Conservation (phyloP, 495 filamentous ascomycete species). For the Tuber indicum region DNA sequence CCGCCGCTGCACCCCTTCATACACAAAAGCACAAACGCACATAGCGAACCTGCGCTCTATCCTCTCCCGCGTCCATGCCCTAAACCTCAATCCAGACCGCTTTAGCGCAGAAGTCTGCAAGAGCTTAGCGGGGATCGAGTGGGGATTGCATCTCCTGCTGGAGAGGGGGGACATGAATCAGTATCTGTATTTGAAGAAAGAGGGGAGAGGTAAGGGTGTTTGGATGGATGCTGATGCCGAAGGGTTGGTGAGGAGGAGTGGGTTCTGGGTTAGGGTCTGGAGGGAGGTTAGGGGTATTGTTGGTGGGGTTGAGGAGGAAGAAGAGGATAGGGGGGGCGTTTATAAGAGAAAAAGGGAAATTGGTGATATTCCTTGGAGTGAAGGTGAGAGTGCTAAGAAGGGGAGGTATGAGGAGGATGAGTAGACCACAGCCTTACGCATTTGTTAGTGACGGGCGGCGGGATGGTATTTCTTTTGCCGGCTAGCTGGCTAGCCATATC, state of each 20-base stretch:
- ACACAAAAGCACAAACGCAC: not conserved
- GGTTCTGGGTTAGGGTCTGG: not conserved
- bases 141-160: not conserved
- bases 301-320: no score
- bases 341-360: not conserved
- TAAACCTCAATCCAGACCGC: not conserved
- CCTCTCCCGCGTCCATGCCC: not conserved
- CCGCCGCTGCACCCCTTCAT: not conserved
- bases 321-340: no score
- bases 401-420: not conserved
- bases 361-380: not conserved
- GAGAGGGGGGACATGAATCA: not conserved
- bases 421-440: not conserved
- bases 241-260: not conserved
- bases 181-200: not conserved
- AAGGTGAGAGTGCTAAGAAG: not conserved
- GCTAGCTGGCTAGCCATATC: not conserved
- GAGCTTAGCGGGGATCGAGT: not conserved
- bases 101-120: not conserved
- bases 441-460: no score
- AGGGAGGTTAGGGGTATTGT: not conserved
- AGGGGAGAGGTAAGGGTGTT: not conserved
- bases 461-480: not conserved
- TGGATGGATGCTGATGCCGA: not conserved
- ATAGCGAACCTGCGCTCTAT: not conserved